Evolutionary conservation across 2,329 filamentous ascomycete species (phyloP).

Genomic region (Rhynchosporium agropyri): DNA sequence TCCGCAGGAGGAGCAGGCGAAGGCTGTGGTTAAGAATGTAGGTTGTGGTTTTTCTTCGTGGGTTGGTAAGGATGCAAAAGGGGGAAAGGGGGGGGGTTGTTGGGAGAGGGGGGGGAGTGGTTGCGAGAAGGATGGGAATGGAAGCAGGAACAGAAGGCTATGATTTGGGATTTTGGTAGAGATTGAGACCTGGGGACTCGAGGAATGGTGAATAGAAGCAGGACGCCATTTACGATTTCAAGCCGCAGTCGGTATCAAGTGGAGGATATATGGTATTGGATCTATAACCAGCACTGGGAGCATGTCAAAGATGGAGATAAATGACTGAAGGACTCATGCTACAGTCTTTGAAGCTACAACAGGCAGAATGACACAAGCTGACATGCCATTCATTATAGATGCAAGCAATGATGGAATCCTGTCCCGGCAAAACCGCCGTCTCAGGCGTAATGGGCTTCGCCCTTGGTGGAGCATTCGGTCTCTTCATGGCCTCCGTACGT

Average conservation of each 20-base stretch:
- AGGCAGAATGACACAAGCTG: slow-evolving; percentile 13
- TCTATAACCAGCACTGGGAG: neutral
- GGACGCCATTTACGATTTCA: neutral
- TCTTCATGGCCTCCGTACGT: slow-evolving; percentile 96
- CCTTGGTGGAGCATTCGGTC: slow-evolving; percentile 88
- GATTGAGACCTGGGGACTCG: too few species aligned
- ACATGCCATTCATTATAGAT: slow-evolving; percentile 32
- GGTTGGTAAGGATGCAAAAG: neutral
- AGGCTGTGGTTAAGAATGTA: slow-evolving; percentile 41
- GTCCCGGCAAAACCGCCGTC: slow-evolving; percentile 83
- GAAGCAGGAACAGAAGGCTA: too few species aligned
- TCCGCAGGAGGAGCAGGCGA: slow-evolving; percentile 37
- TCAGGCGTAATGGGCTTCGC: slow-evolving; percentile 93
- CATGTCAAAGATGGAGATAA: neutral
- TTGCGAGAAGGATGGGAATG: too few species aligned
- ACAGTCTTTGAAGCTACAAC: neutral
- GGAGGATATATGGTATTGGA: neutral
- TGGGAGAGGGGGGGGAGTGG: neutral
- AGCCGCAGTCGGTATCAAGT: neutral
- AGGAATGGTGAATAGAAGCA: too few species aligned
- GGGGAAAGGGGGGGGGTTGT: neutral
- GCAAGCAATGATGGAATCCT: slow-evolving; percentile 76
- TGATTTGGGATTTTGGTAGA: too few species aligned
- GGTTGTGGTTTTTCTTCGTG: slow-evolving; percentile 20
- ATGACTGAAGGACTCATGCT: neutral